These are phyloP conservation scores for Hypomontagnella submonticulosa DNA, from an alignment of 495 filamentous ascomycete species.

Conservation along the genomic window DNA sequence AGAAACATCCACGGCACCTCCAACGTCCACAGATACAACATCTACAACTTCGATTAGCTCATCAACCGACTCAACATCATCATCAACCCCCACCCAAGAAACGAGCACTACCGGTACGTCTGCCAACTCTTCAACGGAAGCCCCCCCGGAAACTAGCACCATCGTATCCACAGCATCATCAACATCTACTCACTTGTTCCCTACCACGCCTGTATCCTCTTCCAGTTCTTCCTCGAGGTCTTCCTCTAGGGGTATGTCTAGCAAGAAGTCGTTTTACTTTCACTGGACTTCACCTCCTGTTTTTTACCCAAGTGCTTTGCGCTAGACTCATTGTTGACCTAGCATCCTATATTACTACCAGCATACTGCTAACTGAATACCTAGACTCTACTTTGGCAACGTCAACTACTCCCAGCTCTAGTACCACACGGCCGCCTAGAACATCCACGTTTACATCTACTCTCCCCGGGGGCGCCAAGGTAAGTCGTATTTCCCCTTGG, in stretches of 20 bases:
- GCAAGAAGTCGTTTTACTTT: slow-evolving; percentile 16
- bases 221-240: slow-evolving; percentile 12
- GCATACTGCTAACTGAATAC: slow-evolving; percentile 12
- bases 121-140: slow-evolving; percentile 15
- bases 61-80: slow-evolving; percentile 17
- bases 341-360: background rate
- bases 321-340: background rate
- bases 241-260: slow-evolving; percentile 28
- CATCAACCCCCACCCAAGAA: slow-evolving; percentile 26
- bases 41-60: slow-evolving; percentile 28
- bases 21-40: slow-evolving; percentile 12
- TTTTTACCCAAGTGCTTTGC: slow-evolving; percentile 3
- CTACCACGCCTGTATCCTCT: slow-evolving; percentile 17
- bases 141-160: slow-evolving; percentile 11
- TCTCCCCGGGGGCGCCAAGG: slow-evolving; percentile 50
- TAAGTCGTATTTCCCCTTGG: slow-evolving; percentile 36
- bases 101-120: slow-evolving; percentile 40
- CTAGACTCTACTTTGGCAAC: slow-evolving; percentile 38
- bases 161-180: slow-evolving; percentile 13
- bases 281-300: slow-evolving; percentile 17
- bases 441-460: slow-evolving; percentile 53
- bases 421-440: slow-evolving; percentile 28
- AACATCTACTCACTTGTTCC: slow-evolving; percentile 15
- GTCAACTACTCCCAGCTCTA: slow-evolving; percentile 33
- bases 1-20: slow-evolving; percentile 28